Percentiles rank a stretch among this genome's conserved stretches.
These are phyloP conservation scores for Globisporangium orthogonon DNA, from an alignment of 352 stramenopile genomes.

Conservation along the genomic window DNA sequence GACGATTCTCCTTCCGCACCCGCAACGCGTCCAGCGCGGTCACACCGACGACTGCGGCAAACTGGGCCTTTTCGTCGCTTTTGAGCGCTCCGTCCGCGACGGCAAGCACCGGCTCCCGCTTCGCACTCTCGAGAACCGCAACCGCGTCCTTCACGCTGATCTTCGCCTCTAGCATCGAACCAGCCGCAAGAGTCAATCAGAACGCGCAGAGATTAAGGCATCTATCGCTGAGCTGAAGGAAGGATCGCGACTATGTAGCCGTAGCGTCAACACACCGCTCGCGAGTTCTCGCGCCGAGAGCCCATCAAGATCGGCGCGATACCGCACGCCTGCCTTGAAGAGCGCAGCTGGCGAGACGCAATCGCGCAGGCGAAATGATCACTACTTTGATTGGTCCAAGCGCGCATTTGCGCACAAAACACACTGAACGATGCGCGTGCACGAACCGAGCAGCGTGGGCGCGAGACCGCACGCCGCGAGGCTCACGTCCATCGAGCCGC, in stretches of 20 bases:
- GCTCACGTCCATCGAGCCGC: constrained; percentile 16
- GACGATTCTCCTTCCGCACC: constrained; percentile 10
- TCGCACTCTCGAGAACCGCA: constrained; percentile 20
- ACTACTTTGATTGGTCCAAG: no score
- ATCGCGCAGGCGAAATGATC: no score
- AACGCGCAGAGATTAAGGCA: no score
- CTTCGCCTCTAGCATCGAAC: constrained; percentile 21
- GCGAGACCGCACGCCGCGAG: constrained; percentile 50
- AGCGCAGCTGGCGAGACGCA: constrained; percentile 29
- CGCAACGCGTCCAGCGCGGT: constrained; percentile 42
- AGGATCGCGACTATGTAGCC: no score
- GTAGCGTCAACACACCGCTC: constrained; percentile 22
- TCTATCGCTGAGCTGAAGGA: no score
- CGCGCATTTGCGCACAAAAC: no score
- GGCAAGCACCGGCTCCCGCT: background rate
- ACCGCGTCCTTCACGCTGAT: constrained; percentile 35
- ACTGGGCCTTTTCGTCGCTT: background rate
- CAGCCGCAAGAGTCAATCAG: no score
- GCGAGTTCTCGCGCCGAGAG: constrained; percentile 50
- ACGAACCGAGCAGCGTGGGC: constrained; percentile 48
- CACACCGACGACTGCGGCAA: constrained; percentile 17
- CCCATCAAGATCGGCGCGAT: constrained; percentile 39
- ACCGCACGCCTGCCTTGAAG: constrained; percentile 55
- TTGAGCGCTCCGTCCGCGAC: background rate
- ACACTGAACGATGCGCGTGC: no score